Conservation (phyloP, 2,329 filamentous ascomycete genomes). For the Tolypocladium cylindrosporum region DNA sequence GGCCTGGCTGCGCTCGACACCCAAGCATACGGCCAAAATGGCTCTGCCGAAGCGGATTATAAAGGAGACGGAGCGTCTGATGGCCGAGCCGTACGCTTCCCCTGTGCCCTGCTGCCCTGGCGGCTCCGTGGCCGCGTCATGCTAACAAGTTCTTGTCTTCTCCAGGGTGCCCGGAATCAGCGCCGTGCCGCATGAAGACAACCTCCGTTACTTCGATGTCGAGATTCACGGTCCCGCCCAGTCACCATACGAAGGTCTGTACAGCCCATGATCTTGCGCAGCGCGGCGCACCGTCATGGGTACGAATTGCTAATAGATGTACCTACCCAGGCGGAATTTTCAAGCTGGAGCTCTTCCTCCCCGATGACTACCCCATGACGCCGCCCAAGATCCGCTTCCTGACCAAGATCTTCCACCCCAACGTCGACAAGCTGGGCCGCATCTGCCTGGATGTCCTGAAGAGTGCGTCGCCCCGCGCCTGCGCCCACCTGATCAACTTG, state of each 20-base stretch:
- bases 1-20: neutral
- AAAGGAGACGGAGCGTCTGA: constrained; percentile 95
- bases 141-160: constrained; percentile 8
- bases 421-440: constrained; percentile 93
- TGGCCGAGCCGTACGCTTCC: constrained; percentile 80
- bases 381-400: constrained; percentile 97
- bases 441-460: constrained; percentile 97
- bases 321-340: constrained; percentile 60
- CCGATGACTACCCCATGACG: constrained; percentile 98
- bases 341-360: constrained; percentile 93
- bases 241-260: constrained; percentile 83
- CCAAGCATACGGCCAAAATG: constrained; percentile 30
- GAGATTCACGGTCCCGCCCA: constrained; percentile 86
- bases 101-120: neutral
- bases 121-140: neutral
- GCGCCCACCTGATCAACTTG: neutral
- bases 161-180: constrained; percentile 88
- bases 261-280: neutral
- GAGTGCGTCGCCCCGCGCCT: constrained; percentile 45
- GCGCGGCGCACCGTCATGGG: neutral
- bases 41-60: constrained; percentile 92
- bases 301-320: neutral
- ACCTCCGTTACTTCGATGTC: constrained; percentile 96
- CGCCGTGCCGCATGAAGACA: constrained; percentile 91
- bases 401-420: constrained; percentile 98